phyloP scores from a whole-genome alignment of 306 rosid species.

The Ziziphus jujuba region DNA sequence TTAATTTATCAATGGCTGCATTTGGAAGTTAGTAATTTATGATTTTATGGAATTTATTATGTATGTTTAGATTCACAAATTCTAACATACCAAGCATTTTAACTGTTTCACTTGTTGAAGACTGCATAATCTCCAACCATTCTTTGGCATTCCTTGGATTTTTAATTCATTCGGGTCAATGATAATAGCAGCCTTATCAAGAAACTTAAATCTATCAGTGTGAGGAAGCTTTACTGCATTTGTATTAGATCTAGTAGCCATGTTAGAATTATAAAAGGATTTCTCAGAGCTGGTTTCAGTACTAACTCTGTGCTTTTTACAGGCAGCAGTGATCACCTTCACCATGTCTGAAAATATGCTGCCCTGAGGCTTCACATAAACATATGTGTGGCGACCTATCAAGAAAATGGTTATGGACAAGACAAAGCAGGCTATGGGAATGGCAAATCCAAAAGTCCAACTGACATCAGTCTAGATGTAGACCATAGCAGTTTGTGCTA shows the following conservation, averaged over 20 bases:
- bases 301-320: conserved; percentile 28
- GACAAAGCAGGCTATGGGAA: conserved; percentile 55
- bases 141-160: conserved; percentile 39
- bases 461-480: too few species aligned
- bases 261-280: conserved; percentile 42
- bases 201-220: too few species aligned
- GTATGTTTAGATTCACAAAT: too few species aligned
- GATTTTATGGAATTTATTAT: too few species aligned
- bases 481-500: too few species aligned
- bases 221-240: conserved; percentile 24
- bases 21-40: too few species aligned
- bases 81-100: conserved; percentile 63
- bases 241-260: conserved; percentile 4
- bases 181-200: too few species aligned
- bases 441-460: too few species aligned
- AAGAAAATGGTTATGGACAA: conserved; percentile 60
- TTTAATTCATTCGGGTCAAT: too few species aligned
- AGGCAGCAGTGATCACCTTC: conserved; percentile 62
- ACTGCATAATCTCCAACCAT: conserved; percentile 68
- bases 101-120: conserved; percentile 73
- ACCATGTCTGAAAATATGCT: conserved; percentile 54
- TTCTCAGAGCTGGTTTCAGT: conserved; percentile 1
- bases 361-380: conserved; percentile 55
- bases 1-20: too few species aligned
- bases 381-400: conserved; percentile 54